Conservation (phyloP, 176 grass and related monocot genomes). For the Areca catechu region DNA sequence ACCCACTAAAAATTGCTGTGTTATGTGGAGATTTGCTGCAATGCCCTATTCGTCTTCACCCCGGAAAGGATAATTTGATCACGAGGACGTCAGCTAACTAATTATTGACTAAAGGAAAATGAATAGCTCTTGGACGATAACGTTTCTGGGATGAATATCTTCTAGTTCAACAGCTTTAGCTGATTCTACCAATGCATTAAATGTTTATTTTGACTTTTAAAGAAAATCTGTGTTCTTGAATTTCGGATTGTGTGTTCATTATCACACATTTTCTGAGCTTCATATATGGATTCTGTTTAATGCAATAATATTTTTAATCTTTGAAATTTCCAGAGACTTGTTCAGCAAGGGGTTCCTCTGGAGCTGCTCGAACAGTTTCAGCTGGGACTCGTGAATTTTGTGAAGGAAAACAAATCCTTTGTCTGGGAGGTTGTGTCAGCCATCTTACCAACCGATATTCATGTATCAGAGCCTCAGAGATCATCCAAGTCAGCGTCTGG, state of each 20-base stretch:
- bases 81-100: no score
- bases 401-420: slow-evolving; percentile 26
- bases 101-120: no score
- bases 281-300: not conserved
- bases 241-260: not conserved
- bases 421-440: slow-evolving; percentile 22
- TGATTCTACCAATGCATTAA: no score
- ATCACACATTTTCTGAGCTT: not conserved
- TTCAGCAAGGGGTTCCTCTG: slow-evolving; percentile 47
- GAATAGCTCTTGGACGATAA: no score
- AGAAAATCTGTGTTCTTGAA: no score
- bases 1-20: no score
- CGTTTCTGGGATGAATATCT: no score
- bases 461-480: slow-evolving; percentile 15
- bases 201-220: no score
- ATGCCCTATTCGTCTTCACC: no score
- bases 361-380: slow-evolving; percentile 39
- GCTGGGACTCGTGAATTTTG: slow-evolving; percentile 30
- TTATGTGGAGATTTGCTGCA: no score
- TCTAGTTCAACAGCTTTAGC: no score
- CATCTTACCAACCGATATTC: slow-evolving; percentile 46
- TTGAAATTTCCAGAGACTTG: slow-evolving; percentile 54
- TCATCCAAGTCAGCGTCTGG: slow-evolving; percentile 20
- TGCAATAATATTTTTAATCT: not conserved
- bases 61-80: no score